Conservation (phyloP, 2,329 filamentous ascomycete genomes). For the Colletotrichum salicis region DNA sequence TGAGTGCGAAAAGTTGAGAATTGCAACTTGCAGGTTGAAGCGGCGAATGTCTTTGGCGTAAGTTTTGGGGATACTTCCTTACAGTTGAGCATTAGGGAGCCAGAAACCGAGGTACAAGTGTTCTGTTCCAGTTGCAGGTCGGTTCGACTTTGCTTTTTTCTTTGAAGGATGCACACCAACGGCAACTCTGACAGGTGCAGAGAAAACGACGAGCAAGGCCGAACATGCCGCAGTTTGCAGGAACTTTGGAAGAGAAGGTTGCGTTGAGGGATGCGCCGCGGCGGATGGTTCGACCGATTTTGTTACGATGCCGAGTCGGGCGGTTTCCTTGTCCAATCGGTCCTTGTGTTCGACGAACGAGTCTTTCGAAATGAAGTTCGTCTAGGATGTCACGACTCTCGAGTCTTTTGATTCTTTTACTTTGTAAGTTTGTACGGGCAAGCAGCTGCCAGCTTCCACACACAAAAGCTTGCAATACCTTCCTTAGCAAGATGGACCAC, state of each 20-base stretch:
- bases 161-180: background rate
- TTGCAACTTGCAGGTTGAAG: background rate
- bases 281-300: background rate
- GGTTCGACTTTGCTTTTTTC: background rate
- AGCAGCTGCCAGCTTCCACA: background rate
- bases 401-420: background rate
- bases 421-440: too few relatives aligned
- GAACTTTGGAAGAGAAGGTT: background rate
- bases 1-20: background rate
- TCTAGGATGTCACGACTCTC: background rate
- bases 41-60: background rate
- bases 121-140: background rate
- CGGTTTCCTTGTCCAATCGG: slow-evolving; percentile 3
- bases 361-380: background rate
- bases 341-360: background rate
- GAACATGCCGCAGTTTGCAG: slow-evolving; percentile 1
- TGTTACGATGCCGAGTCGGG: slow-evolving; percentile 1
- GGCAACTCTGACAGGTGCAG: slow-evolving; percentile 25
- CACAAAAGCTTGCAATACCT: too few relatives aligned
- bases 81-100: background rate
- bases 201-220: background rate
- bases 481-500: background rate
- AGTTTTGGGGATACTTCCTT: background rate
- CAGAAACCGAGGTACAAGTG: background rate
- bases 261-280: background rate